These are phyloP conservation scores for Apiospora koreana DNA, from an alignment of 2,329 filamentous ascomycete genomes.

Conservation along the genomic window DNA sequence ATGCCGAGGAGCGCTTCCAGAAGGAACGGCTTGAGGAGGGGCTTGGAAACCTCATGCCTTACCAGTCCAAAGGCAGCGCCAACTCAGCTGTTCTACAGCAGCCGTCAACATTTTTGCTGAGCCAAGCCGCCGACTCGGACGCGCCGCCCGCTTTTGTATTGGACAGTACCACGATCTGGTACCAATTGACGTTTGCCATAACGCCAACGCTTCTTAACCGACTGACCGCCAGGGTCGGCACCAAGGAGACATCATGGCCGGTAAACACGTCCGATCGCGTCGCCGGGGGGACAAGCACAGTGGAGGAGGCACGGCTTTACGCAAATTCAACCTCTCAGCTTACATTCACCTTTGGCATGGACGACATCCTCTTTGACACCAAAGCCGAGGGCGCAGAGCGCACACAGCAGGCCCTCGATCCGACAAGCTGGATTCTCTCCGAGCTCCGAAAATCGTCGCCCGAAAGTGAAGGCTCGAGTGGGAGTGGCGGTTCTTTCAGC, in stretches of 20 bases:
- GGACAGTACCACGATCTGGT: conserved; percentile 47
- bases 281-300: conserved; percentile 41
- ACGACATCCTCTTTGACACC: conserved; percentile 28
- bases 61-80: conserved; percentile 36
- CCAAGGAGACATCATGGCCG: conserved; percentile 49
- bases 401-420: conserved; percentile 35
- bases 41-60: conserved; percentile 46
- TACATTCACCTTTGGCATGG: conserved; percentile 32
- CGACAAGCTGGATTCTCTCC: conserved; percentile 48
- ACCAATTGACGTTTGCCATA: conserved; percentile 51
- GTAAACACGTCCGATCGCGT: conserved; percentile 56
- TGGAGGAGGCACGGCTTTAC: conserved; percentile 42
- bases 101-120: conserved; percentile 10
- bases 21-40: conserved; percentile 40
- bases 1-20: conserved; percentile 47
- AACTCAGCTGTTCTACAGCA: conserved; percentile 17
- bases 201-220: conserved; percentile 45
- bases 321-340: conserved; percentile 25
- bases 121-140: conserved; percentile 21
- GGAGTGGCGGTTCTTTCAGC: not conserved
- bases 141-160: conserved; percentile 24
- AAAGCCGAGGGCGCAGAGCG: conserved; percentile 27
- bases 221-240: conserved; percentile 44
- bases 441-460: conserved; percentile 20
- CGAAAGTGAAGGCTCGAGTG: not conserved